Evolutionary conservation across 2,329 filamentous ascomycete species (phyloP), one percentile per base, ranked within the genome.

Genomic region (Stagonosporopsis rhizophila): DNA sequence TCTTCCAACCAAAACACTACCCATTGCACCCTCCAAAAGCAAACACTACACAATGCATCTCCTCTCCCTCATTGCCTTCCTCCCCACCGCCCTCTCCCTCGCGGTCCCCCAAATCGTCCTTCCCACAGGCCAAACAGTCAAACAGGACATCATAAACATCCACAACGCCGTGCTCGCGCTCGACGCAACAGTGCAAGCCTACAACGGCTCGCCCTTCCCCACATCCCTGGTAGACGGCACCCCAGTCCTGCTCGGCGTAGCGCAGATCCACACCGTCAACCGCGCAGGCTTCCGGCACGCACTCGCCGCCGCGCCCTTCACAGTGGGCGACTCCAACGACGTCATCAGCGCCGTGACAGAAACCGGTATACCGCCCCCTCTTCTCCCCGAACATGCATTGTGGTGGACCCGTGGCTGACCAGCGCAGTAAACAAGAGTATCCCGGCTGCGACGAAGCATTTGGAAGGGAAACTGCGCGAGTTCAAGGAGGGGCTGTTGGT

Each of bases 231-330:
- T 66, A 2, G 56, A 59, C 30, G 59, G 60, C 22, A 63, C 53
- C 22, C 56, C 59, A 2, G 52, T 65, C 1, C 45, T 67, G 1
- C 41, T 58, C 1, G 62, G 60, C 32, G 57, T 65, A n/a, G 62
- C 60, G 2, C 49, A 65, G 9, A 61, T 66, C 23, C 61, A 66
- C n/a, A 4, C 9, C 4, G 64, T 62, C 15, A 66, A 66, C 38
- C 58, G 64, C 8, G 56, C 57, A 4, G 64, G 61, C 1, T 63
- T 59, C 32, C 17, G 44, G 4, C 61, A 64, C 35, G 64, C 61
- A 9, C 39, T 60, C 11, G 32, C 55, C 5, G 54, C 61, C 6
- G 20, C 28, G 15, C 58, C 56, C 0, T 66, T 61, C 20, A 52
- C 34, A 15, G 49, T 60, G 1, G 9, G 42, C 5, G 60, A 62